Conservation (phyloP, 2,329 filamentous ascomycete species). For the Fusarium sp. region DNA sequence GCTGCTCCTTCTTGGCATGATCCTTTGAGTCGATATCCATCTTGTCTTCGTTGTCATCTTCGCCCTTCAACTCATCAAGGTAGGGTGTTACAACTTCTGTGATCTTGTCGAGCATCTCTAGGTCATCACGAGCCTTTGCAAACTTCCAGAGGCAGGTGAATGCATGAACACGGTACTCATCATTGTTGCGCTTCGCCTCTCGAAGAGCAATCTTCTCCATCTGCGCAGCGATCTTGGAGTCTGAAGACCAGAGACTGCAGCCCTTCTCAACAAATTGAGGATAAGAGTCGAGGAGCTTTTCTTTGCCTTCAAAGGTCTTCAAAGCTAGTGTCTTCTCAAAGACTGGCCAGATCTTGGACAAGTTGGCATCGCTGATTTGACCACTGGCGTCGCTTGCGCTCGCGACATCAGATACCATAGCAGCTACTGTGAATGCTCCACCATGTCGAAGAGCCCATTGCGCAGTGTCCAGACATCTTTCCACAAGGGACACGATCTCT, state of each 20-base stretch:
- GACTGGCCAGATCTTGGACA: constrained; percentile 80
- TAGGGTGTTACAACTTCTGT: constrained; percentile 71
- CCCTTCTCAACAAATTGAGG: constrained; percentile 79
- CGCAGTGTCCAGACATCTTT: constrained; percentile 76
- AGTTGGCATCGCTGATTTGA: constrained; percentile 68
- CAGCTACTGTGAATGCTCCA: constrained; percentile 82
- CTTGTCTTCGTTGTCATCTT: constrained; percentile 68
- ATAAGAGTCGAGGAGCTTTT: constrained; percentile 82
- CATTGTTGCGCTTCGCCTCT: constrained; percentile 92
- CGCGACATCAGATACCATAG: constrained; percentile 74
- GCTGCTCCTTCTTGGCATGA: constrained; percentile 50
- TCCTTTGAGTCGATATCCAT: constrained; percentile 74
- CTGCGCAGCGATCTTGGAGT: constrained; percentile 65
- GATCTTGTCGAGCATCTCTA: constrained; percentile 76
- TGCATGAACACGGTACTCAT: constrained; percentile 81
- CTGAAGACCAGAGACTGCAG: constrained; percentile 65
- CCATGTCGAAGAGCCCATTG: constrained; percentile 94
- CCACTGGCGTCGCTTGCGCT: constrained; percentile 66
- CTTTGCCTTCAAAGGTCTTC: constrained; percentile 94
- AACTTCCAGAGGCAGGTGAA: constrained; percentile 79
- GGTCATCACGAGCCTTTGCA: constrained; percentile 72
- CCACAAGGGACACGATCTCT: constrained; percentile 80
- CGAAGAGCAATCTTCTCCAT: constrained; percentile 84
- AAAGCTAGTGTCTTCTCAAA: constrained; percentile 84
- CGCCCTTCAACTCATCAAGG: constrained; percentile 67